Evolutionary conservation across 164 flowering plant genomes (phyloP).

Genomic region (Piper betle): DNA sequence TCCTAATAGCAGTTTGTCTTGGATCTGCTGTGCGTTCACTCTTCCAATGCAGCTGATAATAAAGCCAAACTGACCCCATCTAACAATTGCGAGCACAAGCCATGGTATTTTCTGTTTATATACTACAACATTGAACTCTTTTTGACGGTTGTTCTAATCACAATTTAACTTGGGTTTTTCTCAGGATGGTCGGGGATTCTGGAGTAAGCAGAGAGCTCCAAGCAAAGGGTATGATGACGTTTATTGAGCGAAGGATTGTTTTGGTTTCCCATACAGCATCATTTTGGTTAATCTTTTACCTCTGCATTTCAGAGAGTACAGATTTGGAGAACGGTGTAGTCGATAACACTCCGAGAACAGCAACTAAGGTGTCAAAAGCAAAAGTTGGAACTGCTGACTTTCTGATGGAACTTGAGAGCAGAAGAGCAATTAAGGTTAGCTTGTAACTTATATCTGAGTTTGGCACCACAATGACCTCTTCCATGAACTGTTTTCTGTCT

Average conservation of each 20-base stretch:
- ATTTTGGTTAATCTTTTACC: not conserved
- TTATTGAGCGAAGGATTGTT: not conserved
- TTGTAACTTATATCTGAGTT: not conserved
- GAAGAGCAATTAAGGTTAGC: constrained; percentile 66
- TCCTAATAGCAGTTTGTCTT: constrained; percentile 64
- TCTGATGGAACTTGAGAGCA: constrained; percentile 60
- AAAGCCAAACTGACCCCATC: constrained; percentile 34
- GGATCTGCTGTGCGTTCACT: constrained; percentile 69
- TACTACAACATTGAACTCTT: not conserved
- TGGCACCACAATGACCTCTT: not conserved
- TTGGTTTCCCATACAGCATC: not conserved
- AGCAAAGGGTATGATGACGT: constrained; percentile 6
- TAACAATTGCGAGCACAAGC: constrained; percentile 11
- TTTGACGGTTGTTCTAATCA: not conserved
- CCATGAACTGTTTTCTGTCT: not conserved
- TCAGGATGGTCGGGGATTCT: constrained; percentile 10
- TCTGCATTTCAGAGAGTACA: constrained; percentile 4
- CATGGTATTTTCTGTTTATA: constrained; percentile 17
- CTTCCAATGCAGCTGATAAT: constrained; percentile 63
- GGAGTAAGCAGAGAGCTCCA: constrained; percentile 4
- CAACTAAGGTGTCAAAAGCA: constrained; percentile 15
- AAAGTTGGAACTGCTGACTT: constrained; percentile 59
- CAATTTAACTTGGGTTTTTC: not conserved
- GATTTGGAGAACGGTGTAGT: constrained; percentile 27
- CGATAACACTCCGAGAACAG: not conserved